phyloP scores from a whole-genome alignment of 495 filamentous ascomycete species.

The Penicillium desertorum region DNA sequence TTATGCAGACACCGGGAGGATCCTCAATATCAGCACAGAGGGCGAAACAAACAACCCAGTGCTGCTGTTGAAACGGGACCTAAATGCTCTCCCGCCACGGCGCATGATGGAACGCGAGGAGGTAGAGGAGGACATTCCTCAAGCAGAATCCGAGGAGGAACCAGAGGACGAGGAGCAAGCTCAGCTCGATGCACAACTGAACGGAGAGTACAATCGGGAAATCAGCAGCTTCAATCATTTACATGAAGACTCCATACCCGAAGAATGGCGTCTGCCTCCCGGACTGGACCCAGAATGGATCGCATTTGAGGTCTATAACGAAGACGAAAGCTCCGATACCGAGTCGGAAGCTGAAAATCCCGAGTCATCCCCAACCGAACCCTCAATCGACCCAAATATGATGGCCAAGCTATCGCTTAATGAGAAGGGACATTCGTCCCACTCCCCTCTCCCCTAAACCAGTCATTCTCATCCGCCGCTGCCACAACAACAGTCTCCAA shows the following conservation, averaged over 20 bases:
- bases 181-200: slow-evolving; percentile 68
- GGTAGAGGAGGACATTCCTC: slow-evolving; percentile 26
- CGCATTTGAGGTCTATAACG: slow-evolving; percentile 83
- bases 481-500: slow-evolving; percentile 42
- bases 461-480: slow-evolving; percentile 39
- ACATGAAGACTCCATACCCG: slow-evolving; percentile 40
- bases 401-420: slow-evolving; percentile 44
- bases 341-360: slow-evolving; percentile 53
- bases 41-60: slow-evolving; percentile 82
- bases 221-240: slow-evolving; percentile 25
- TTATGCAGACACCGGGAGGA: slow-evolving; percentile 92
- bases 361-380: slow-evolving; percentile 21
- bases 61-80: slow-evolving; percentile 80
- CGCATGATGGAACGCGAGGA: slow-evolving; percentile 59
- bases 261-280: slow-evolving; percentile 66
- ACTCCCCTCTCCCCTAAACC: slow-evolving; percentile 22
- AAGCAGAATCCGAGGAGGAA: slow-evolving; percentile 27
- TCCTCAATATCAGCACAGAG: slow-evolving; percentile 82
- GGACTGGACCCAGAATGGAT: slow-evolving; percentile 94
- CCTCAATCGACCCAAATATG: slow-evolving; percentile 39
- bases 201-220: slow-evolving; percentile 40
- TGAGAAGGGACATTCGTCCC: slow-evolving; percentile 23
- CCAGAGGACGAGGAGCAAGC: slow-evolving; percentile 55
- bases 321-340: slow-evolving; percentile 59
- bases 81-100: slow-evolving; percentile 69